These are phyloP conservation scores for Solanum microdontum DNA, from an alignment of 257 asterid species.

Conservation along the genomic window DNA sequence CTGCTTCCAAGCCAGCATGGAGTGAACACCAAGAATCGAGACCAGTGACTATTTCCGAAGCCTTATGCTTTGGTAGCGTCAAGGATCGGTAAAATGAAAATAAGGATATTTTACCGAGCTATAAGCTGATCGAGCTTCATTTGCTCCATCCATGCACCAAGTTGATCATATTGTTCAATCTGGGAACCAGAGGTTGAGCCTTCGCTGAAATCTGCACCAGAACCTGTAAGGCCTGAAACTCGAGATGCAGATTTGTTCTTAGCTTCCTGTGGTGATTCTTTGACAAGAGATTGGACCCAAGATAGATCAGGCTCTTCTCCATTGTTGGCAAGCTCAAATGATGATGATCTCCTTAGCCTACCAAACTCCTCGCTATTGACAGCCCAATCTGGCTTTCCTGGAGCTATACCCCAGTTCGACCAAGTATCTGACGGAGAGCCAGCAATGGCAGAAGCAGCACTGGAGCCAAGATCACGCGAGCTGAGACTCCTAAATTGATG, in stretches of 20 bases:
- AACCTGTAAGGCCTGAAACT: constrained; percentile 11
- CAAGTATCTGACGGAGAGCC: constrained; percentile 39
- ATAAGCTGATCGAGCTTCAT: constrained; percentile 68
- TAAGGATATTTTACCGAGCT: constrained; percentile 32
- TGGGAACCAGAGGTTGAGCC: constrained; percentile 16
- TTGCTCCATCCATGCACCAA: constrained; percentile 61
- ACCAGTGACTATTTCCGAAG: constrained; percentile 13
- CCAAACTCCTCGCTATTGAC: constrained; percentile 26
- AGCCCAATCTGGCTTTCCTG: constrained; percentile 57
- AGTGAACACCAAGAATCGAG: constrained; percentile 15
- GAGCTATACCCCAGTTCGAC: constrained; percentile 55
- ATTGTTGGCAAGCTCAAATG: constrained; percentile 44
- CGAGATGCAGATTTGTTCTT: constrained; percentile 23
- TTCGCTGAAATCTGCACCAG: constrained; percentile 24
- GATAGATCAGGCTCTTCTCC: constrained; percentile 82
- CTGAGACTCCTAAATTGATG: constrained; percentile 63
- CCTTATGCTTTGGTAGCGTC: constrained; percentile 8
- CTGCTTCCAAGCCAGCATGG: constrained; percentile 22
- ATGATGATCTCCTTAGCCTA: constrained; percentile 47
- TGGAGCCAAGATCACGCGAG: constrained; percentile 60
- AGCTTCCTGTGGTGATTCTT: constrained; percentile 59
- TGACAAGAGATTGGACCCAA: constrained; percentile 87
- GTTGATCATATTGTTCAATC: constrained; percentile 39
- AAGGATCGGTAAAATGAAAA: constrained; percentile 12
- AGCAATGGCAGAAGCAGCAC: constrained; percentile 32